Conservation (phyloP, 306 rosid genomes). For the Gynostemma pentaphyllum region DNA sequence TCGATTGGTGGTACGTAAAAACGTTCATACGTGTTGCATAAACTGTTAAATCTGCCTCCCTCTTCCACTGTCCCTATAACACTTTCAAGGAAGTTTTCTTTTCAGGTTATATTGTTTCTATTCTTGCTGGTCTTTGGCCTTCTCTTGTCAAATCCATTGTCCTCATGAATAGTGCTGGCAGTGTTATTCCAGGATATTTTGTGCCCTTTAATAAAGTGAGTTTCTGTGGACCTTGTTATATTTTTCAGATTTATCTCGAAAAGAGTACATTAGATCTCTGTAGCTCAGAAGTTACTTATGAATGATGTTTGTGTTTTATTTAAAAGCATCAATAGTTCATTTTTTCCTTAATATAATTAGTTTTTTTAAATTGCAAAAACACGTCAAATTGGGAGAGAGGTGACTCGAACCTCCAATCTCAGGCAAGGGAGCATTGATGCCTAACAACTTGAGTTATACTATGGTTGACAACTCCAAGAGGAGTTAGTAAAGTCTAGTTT, state of each 20-base stretch:
- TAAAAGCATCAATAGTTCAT: too few relatives aligned
- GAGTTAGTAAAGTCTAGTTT: too few relatives aligned
- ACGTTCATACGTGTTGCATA: not conserved
- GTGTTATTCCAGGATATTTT: conserved; percentile 41
- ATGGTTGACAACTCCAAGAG: too few relatives aligned
- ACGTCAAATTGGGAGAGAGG: too few relatives aligned
- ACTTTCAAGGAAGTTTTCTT: not conserved
- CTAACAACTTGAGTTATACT: too few relatives aligned
- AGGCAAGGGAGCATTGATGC: too few relatives aligned
- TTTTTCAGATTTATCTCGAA: not conserved
- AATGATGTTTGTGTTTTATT: too few relatives aligned
- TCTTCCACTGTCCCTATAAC: not conserved
- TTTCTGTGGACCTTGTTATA: conserved; percentile 10
- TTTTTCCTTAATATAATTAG: too few relatives aligned
- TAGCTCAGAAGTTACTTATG: too few relatives aligned
- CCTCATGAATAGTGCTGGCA: conserved; percentile 72
- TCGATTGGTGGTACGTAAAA: conserved; percentile 69
- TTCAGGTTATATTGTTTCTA: conserved; percentile 59
- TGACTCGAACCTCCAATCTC: too few relatives aligned
- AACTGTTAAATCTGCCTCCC: not conserved
- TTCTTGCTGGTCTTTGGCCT: conserved; percentile 54
- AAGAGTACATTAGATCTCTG: too few relatives aligned
- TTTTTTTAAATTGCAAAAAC: too few relatives aligned
- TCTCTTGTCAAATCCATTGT: conserved; percentile 54
- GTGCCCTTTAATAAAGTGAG: conserved; percentile 39